Base-by-base conservation (phyloP, 495 filamentous ascomycete species). In the Penicillium diatomitis region DNA sequence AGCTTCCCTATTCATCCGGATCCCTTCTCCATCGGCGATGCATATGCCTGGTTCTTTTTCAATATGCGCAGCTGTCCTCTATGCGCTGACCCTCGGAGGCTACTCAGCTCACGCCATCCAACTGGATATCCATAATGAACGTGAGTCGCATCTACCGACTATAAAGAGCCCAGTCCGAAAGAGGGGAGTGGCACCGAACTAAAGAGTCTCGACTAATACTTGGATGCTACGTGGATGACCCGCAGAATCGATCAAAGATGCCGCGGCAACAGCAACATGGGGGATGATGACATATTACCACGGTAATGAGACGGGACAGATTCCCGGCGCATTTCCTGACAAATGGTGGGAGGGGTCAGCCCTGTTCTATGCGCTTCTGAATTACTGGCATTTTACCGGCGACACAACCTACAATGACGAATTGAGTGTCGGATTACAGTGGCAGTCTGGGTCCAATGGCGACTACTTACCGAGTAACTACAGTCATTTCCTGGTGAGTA, bases 311-410 rank as follows among this genome's bases (percentile, higher is more conserved):
- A 52, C 55, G 7, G 55, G 55, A 11, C 44, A 41, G 4, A 58
- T 54, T 20, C 55, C 55, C 8, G 55, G 55, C 11, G 55, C 49
- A 8, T 54, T 58, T 39, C 55, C 55, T 1, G 20, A 6, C 0
- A 58, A 58, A 32, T 87, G 83, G 83, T 87, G 82, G 83, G 80
- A 86, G 65, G 76, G 70, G 32, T 82, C 83, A 41, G 80, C 80
- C 40, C 74, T 86, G 52, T 86, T 81, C 74, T 75, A 80, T 39
- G 68, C 75, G 1, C 55, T 83, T 64, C 74, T 88, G 44, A 83
- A 88, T 57, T 88, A 88, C 62, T 87, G 83, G 83, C 72, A 80
- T 57, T 75, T 74, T 51, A 87, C 86, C 4, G 81, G 79, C 33
- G 85, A 89, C 63, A 58, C 60, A 28, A 72, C 77, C 28, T 86